These are phyloP conservation scores for Cynara cardunculus DNA, from an alignment of 129 eudicot species.

Conservation along the genomic window DNA sequence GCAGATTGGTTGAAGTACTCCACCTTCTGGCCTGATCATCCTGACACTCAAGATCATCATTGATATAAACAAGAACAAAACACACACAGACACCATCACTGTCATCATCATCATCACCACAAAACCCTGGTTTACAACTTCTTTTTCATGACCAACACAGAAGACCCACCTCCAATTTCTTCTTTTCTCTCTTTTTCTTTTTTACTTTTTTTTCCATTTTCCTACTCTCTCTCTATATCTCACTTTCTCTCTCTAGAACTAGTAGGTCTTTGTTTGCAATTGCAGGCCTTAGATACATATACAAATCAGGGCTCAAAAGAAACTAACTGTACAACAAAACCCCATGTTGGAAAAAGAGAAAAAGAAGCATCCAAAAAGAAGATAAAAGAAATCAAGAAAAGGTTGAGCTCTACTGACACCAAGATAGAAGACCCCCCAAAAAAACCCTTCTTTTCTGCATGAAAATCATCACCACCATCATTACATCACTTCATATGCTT, in stretches of 20 bases:
- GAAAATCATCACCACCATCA: slow-evolving; percentile 44
- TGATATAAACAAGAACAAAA: slow-evolving; percentile 21
- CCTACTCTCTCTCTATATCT: no score
- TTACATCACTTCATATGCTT: slow-evolving; percentile 27
- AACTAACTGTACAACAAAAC: slow-evolving; percentile 47
- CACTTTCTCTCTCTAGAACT: slow-evolving; percentile 17
- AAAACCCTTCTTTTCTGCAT: slow-evolving; percentile 34
- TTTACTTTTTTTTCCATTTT: slow-evolving; percentile 4
- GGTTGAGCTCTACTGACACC: slow-evolving; percentile 48
- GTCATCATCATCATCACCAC: slow-evolving; percentile 27
- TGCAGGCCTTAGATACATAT: slow-evolving; percentile 34
- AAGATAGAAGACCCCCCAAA: slow-evolving; percentile 30
- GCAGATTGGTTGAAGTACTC: slow-evolving; percentile 99
- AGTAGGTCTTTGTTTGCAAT: not conserved
- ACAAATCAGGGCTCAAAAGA: slow-evolving; percentile 44
- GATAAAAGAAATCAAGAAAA: slow-evolving; percentile 38
- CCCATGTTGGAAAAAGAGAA: slow-evolving; percentile 56
- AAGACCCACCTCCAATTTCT: slow-evolving; percentile 14
- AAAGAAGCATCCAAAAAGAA: slow-evolving; percentile 32
- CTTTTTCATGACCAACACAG: slow-evolving; percentile 28
- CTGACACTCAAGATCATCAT: slow-evolving; percentile 78
- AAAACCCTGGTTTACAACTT: slow-evolving; percentile 19
- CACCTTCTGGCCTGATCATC: slow-evolving; percentile 90
- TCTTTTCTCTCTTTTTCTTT: slow-evolving; percentile 3
- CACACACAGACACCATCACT: slow-evolving; percentile 20